Evolutionary conservation across 257 asterid species (phyloP).

Genomic region (Hygrophila difformis): DNA sequence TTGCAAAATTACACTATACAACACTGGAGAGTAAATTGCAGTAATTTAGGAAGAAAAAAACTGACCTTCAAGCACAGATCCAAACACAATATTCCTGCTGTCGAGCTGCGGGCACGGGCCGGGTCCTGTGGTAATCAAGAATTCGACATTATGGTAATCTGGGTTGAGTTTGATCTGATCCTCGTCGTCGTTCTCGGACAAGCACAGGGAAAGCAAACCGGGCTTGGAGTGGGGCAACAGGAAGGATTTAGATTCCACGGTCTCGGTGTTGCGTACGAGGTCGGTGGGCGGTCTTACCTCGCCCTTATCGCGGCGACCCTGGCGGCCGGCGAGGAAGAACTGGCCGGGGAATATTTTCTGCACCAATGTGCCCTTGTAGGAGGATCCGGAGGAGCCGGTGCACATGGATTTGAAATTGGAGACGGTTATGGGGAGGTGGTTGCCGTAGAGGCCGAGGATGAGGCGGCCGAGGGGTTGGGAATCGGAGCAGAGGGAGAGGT

Average conservation of each 20-base stretch:
- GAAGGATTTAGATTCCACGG: conserved; percentile 58
- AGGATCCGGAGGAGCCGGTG: conserved; percentile 59
- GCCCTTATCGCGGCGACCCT: conserved; percentile 79
- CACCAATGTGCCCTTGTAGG: conserved; percentile 70
- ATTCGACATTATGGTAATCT: conserved; percentile 78
- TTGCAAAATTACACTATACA: not conserved
- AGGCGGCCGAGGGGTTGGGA: conserved; percentile 64
- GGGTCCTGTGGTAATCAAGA: conserved; percentile 90
- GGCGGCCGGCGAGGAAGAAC: conserved; percentile 71
- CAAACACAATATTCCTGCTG: conserved; percentile 74
- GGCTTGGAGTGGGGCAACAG: conserved; percentile 59
- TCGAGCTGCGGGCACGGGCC: conserved; percentile 91
- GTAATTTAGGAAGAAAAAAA: conserved; percentile 4
- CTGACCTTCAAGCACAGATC: conserved; percentile 82
- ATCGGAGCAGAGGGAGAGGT: conserved; percentile 60
- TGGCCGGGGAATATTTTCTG: conserved; percentile 77
- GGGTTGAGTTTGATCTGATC: conserved; percentile 63
- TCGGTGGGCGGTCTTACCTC: conserved; percentile 59
- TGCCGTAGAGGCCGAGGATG: conserved; percentile 77
- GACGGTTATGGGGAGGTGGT: conserved; percentile 69
- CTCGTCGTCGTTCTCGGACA: conserved; percentile 84
- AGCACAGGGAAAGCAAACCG: conserved; percentile 66
- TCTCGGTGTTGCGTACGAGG: conserved; percentile 53
- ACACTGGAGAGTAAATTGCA: no score
- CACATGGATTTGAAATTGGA: conserved; percentile 86